These are phyloP conservation scores for Debaryomycetaceae sp. DNA, from an alignment of 1,139 yeast genomes.

Conservation along the genomic window DNA sequence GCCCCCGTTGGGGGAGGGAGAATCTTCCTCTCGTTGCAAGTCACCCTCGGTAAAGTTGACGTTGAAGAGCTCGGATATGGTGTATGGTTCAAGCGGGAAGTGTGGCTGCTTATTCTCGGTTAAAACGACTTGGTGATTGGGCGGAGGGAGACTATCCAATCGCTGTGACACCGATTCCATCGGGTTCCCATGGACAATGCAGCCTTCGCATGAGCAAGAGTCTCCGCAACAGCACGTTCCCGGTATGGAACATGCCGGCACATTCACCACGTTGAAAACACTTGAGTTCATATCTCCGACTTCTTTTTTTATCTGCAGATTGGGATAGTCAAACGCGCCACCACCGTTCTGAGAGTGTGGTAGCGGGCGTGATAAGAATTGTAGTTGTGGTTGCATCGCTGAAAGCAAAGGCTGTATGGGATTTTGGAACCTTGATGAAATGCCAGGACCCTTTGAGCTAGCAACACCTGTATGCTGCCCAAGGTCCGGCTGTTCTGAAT, in stretches of 20 bases:
- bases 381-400: slow-evolving; percentile 3
- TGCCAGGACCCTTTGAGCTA: not conserved
- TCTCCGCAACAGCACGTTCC: slow-evolving; percentile 50
- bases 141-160: not conserved
- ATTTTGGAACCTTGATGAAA: not conserved
- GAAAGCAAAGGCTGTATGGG: slow-evolving; percentile 1
- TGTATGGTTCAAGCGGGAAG: slow-evolving; percentile 1
- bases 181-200: slow-evolving; percentile 39
- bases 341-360: too few relatives aligned
- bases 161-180: slow-evolving; percentile 4
- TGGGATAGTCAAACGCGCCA: too few relatives aligned
- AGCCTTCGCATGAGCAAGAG: slow-evolving; percentile 44
- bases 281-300: slow-evolving; percentile 2
- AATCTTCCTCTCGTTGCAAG: slow-evolving; percentile 2
- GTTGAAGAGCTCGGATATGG: slow-evolving; percentile 2
- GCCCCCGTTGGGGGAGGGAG: slow-evolving; percentile 7
- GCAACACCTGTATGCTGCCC: not conserved
- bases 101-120: slow-evolving; percentile 2
- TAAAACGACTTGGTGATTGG: slow-evolving; percentile 12
- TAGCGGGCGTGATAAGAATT: too few relatives aligned
- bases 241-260: slow-evolving; percentile 42
- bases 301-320: too few relatives aligned
- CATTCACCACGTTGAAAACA: slow-evolving; percentile 23
- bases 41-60: not conserved
- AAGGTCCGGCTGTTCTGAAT: not conserved